Percentiles rank a stretch among this genome's conserved stretches.
Conservation (phyloP, 2,329 filamentous ascomycete species). For the Fusarium sp. region DNA sequence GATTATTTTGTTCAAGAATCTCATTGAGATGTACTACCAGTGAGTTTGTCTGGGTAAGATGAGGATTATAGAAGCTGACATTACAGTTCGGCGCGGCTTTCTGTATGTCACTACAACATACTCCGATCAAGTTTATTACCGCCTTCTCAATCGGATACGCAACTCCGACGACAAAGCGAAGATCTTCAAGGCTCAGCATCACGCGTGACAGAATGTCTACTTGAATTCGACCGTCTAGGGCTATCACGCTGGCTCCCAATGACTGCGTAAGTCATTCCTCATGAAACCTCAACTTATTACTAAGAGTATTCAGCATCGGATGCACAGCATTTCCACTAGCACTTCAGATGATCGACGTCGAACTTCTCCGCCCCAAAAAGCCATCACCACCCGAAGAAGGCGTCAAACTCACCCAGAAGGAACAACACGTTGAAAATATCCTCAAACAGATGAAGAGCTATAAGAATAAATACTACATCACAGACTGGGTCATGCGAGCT, state of each 20-base stretch:
- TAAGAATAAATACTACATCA: conserved; percentile 33
- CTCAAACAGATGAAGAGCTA: conserved; percentile 39
- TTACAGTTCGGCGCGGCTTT: conserved; percentile 29
- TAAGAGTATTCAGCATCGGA: conserved; percentile 19
- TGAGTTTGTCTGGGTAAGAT: neutral
- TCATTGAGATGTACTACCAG: conserved; percentile 43
- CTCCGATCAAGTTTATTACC: conserved; percentile 29
- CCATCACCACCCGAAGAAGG: neutral
- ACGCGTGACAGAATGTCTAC: conserved; percentile 31
- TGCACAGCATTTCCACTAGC: conserved; percentile 36
- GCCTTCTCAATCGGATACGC: neutral
- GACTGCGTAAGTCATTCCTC: conserved; percentile 30
- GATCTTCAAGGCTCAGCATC: conserved; percentile 38
- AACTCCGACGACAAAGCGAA: conserved; percentile 28
- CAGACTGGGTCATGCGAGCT: conserved; percentile 36
- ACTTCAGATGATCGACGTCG: conserved; percentile 37
- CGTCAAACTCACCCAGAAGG: conserved; percentile 6
- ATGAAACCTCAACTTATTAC: fast-evolving
- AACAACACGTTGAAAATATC: conserved; percentile 34
- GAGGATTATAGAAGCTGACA: fast-evolving
- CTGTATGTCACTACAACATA: conserved; percentile 37
- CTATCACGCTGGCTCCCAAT: conserved; percentile 37
- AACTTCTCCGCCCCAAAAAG: conserved; percentile 27
- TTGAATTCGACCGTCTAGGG: conserved; percentile 28
- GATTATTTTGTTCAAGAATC: conserved; percentile 33